Evolutionary conservation across 768 basidiomycete genomes (phyloP), one percentile per base, ranked within the genome.

Genomic region (Boletus eberwhitei): DNA sequence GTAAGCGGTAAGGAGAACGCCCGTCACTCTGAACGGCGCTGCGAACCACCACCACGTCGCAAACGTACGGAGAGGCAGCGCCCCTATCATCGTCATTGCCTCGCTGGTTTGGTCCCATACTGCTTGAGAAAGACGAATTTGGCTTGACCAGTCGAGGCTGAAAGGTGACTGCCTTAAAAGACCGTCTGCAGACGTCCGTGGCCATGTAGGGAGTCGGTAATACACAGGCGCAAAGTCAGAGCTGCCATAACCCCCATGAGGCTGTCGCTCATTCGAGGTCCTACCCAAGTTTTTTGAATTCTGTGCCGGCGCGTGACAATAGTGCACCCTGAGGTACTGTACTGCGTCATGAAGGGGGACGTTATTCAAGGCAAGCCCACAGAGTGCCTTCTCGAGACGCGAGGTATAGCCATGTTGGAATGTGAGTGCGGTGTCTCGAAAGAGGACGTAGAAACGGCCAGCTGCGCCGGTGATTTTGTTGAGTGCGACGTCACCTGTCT

Each of bases 391-490:
- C 38, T 53, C 51, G n/a, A 57, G 40, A 19, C 22, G 46, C 16
- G 49, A 55, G 7, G 35, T n/a, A 14, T 19, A 63, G 12, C 41
- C 49, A 24, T 52, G 38, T 45, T 49, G 57, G 22, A 64, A 19
- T 4, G 56, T 24, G 29, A 34, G 12, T 14, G 24, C 36, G 16
- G 47, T 31, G 22, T 60, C 49, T 29, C n/a, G 50, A 17, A 65
- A 58, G 37, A 63, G 39, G 7, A 24, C 19, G 19, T 51, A 63
- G 50, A 65, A 61, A 32, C 57, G 59, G n/a, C 35, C 52, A 29
- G 52, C 38, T 21, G 64, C 61, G 4, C 61, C 57, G 0, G 61
- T 58, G 37, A 65, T 34, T 31, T 63, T 65, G 53, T 64, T 63
- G 41, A 63, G 55, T 5, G 55, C 61, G 3, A 52, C 13, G 34